Conservation (phyloP, 176 grass and related monocot species). For the Eragrostis curvula region DNA sequence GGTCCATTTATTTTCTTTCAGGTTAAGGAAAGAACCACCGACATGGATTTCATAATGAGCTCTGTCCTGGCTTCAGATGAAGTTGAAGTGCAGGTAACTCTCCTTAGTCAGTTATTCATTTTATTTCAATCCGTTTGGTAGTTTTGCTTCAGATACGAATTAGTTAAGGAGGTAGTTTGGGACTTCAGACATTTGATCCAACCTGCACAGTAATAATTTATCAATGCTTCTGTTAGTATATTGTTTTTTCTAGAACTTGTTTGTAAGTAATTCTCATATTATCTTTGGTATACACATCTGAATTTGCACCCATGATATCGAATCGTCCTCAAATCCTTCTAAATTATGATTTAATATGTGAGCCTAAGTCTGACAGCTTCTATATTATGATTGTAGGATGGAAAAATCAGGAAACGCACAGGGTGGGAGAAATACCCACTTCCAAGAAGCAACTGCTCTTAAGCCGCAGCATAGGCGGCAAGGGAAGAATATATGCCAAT, state of each 20-base stretch:
- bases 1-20: slow-evolving; percentile 25
- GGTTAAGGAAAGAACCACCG: not conserved
- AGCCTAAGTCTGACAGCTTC: not conserved
- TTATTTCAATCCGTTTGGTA: no score
- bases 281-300: not conserved
- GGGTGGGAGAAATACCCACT: slow-evolving; percentile 51
- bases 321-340: not conserved
- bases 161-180: not conserved
- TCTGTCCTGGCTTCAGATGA: slow-evolving; percentile 40
- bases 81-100: slow-evolving; percentile 59
- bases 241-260: no score
- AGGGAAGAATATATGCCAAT: no score
- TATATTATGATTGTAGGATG: slow-evolving; percentile 21
- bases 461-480: not conserved
- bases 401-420: slow-evolving; percentile 50
- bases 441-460: not conserved
- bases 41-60: slow-evolving; percentile 36
- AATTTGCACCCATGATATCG: not conserved
- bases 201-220: not conserved
- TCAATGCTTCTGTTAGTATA: not conserved
- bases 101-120: not conserved
- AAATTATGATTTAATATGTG: no score
- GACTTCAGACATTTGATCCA: not conserved
- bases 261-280: not conserved
- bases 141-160: not conserved